These are phyloP conservation scores for Plantago elongata DNA, from an alignment of 257 asterid species.

Conservation along the genomic window DNA sequence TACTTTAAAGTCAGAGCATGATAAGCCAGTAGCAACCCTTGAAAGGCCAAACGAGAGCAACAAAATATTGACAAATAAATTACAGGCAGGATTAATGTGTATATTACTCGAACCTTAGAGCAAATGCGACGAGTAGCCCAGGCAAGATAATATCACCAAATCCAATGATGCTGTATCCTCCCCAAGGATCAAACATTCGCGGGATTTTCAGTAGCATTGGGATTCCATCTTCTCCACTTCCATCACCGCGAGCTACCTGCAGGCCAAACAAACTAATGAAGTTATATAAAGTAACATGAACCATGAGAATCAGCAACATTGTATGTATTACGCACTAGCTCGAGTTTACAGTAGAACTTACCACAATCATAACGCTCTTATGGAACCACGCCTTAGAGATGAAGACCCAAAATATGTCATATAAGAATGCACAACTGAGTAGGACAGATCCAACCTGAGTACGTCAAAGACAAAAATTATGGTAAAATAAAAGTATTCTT, in stretches of 20 bases:
- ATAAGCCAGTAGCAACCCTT: no score
- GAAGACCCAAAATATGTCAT: slow-evolving; percentile 96
- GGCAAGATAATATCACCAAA: slow-evolving; percentile 91
- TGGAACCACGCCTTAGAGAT: slow-evolving; percentile 84
- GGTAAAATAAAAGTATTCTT: no score
- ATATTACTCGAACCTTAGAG: slow-evolving; percentile 36
- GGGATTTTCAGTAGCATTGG: slow-evolving; percentile 93
- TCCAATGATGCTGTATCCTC: slow-evolving; percentile 88
- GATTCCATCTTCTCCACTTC: slow-evolving; percentile 94
- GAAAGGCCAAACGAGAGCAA: neutral
- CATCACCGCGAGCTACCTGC: slow-evolving; percentile 93
- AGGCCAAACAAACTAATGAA: slow-evolving; percentile 12
- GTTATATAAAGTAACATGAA: neutral
- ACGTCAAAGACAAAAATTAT: slow-evolving; percentile 15
- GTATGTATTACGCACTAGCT: neutral
- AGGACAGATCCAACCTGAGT: slow-evolving; percentile 94
- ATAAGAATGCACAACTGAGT: slow-evolving; percentile 81
- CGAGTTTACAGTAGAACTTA: slow-evolving; percentile 25
- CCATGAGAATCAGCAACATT: neutral
- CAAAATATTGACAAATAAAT: neutral
- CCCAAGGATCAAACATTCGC: slow-evolving; percentile 96
- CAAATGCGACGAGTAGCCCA: slow-evolving; percentile 71
- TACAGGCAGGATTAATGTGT: neutral
- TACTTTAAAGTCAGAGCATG: neutral
- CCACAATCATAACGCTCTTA: slow-evolving; percentile 99